Evolutionary conservation across 192 early-diverging fungal species (phyloP).

Genomic region (Entophlyctis helioformis): DNA sequence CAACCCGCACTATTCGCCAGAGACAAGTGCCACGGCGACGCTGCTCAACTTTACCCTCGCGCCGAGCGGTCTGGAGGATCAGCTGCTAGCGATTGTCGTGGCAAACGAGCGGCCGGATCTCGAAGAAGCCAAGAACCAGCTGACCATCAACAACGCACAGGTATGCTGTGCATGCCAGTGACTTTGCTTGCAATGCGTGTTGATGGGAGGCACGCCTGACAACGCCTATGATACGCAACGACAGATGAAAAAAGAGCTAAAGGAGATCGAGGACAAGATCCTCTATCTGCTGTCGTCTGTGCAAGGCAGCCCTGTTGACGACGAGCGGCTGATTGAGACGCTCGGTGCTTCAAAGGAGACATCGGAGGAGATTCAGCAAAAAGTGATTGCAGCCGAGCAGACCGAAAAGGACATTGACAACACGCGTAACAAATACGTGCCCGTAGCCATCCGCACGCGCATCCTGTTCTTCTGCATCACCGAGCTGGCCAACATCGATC

Average conservation of each 20-base stretch:
- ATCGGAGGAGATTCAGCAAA: slow-evolving; percentile 47
- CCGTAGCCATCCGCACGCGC: slow-evolving; percentile 40
- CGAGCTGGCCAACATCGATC: slow-evolving; percentile 42
- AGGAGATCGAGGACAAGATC: slow-evolving; percentile 55
- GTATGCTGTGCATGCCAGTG: too few relatives aligned
- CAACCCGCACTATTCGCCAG: slow-evolving; percentile 50
- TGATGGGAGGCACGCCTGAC: too few relatives aligned
- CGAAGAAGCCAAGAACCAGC: slow-evolving; percentile 49
- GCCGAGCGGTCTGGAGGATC: slow-evolving; percentile 45
- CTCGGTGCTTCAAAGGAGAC: slow-evolving; percentile 49
- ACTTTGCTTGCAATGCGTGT: too few relatives aligned
- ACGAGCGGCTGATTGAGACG: slow-evolving; percentile 49
- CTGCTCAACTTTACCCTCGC: slow-evolving; percentile 50
- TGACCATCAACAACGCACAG: slow-evolving; percentile 45
- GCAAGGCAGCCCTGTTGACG: slow-evolving; percentile 49
- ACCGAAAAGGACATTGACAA: slow-evolving; percentile 52
- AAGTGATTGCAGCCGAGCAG: slow-evolving; percentile 40
- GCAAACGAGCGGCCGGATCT: slow-evolving; percentile 49
- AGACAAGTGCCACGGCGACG: slow-evolving; percentile 45
- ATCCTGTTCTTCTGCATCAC: slow-evolving; percentile 56
- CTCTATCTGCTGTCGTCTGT: slow-evolving; percentile 47
- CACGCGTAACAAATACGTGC: slow-evolving; percentile 48
- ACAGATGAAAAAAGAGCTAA: slow-evolving; percentile 48
- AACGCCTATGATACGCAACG: too few relatives aligned
- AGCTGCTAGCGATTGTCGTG: slow-evolving; percentile 46